Conservation (phyloP, 768 basidiomycete species). For the Boletus barrowsii region DNA sequence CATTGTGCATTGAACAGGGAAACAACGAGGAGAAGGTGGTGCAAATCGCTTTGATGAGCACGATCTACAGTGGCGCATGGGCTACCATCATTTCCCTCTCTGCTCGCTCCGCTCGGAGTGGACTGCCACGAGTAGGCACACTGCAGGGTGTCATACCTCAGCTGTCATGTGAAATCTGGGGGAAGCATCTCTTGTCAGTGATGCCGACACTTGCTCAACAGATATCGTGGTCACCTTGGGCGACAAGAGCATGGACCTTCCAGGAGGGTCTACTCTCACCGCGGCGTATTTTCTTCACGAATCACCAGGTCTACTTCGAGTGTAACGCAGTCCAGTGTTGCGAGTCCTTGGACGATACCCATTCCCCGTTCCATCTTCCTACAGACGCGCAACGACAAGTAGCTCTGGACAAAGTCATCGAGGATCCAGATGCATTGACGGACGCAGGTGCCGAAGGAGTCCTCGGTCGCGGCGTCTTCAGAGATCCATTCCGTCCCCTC, state of each 20-base stretch:
- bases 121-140: constrained; percentile 15
- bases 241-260: constrained; percentile 16
- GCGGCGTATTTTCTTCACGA: constrained; percentile 17
- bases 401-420: neutral
- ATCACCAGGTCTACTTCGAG: constrained; percentile 18
- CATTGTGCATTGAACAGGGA: constrained; percentile 16
- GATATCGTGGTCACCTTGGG: constrained; percentile 13
- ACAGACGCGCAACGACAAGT: neutral
- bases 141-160: constrained; percentile 2
- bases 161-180: constrained; percentile 3
- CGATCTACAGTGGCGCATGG: constrained; percentile 14
- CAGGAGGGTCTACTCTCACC: constrained; percentile 19
- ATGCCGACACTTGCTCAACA: constrained; percentile 11
- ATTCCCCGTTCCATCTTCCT: constrained; percentile 5
- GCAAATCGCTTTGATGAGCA: constrained; percentile 16
- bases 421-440: neutral
- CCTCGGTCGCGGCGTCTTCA: constrained; percentile 2
- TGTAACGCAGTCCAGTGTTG: constrained; percentile 12
- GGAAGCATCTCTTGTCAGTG: constrained; percentile 2
- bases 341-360: constrained; percentile 12
- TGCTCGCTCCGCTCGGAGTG: constrained; percentile 2
- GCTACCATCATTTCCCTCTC: constrained; percentile 11
- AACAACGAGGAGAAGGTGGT: constrained; percentile 2
- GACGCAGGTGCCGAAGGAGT: neutral
- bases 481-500: constrained; percentile 9